Evolutionary conservation across 495 filamentous ascomycete species (phyloP).

Genomic region (Neurospora tetrasperma): DNA sequence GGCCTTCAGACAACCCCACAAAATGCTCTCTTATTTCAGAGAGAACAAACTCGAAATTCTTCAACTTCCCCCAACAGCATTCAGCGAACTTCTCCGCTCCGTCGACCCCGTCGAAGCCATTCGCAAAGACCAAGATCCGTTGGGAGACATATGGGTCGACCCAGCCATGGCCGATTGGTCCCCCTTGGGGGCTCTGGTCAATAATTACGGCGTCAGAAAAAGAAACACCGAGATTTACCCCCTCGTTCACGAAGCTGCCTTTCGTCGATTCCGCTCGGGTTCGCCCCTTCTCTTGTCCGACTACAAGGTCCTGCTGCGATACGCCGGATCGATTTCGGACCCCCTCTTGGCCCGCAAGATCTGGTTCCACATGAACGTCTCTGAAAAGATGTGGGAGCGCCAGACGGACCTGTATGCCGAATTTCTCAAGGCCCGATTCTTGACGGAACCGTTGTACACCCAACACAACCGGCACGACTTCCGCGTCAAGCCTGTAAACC

Average conservation of each 20-base stretch:
- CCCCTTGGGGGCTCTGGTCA: conserved; percentile 14
- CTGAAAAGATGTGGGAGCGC: conserved; percentile 5
- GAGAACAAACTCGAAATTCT: background rate
- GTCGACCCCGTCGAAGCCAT: conserved; percentile 23
- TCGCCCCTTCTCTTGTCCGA: conserved; percentile 17
- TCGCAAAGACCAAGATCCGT: conserved; percentile 15
- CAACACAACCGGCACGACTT: conserved; percentile 20
- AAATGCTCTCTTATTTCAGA: conserved; percentile 4
- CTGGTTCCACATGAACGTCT: conserved; percentile 12
- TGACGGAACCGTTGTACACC: conserved; percentile 26
- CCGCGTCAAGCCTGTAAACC: conserved; percentile 21
- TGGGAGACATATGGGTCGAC: conserved; percentile 11
- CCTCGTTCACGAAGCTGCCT: conserved; percentile 11
- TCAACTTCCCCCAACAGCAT: conserved; percentile 20
- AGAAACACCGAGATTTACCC: conserved; percentile 16
- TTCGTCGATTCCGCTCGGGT: conserved; percentile 14
- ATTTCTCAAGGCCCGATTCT: conserved; percentile 26
- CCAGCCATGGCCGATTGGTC: conserved; percentile 19
- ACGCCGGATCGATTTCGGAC: conserved; percentile 26
- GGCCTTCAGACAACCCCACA: background rate
- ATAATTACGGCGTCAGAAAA: conserved; percentile 24
- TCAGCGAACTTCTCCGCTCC: conserved; percentile 28
- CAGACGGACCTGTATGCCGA: conserved; percentile 17
- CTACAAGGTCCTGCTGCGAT: conserved; percentile 23
- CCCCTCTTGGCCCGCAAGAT: conserved; percentile 3